These are phyloP conservation scores for Dryas integrifolia DNA, from an alignment of 331 rosid species.

Conservation along the genomic window DNA sequence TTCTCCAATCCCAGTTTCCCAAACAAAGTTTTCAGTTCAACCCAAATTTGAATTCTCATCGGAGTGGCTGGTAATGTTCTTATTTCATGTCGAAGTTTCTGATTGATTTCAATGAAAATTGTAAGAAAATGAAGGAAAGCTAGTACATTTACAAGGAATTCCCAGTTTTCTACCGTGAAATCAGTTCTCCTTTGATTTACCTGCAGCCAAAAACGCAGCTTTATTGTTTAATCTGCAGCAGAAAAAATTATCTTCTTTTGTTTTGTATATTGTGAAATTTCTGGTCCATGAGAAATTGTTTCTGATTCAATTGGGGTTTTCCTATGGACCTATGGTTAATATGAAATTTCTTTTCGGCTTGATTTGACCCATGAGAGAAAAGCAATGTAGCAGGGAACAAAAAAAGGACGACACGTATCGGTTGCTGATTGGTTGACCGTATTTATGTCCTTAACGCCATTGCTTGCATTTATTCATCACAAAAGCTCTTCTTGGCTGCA, in stretches of 20 bases:
- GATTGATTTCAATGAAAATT: not conserved
- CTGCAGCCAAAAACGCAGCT: not conserved
- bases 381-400: not conserved
- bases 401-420: not conserved
- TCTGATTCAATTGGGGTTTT: conserved; percentile 19
- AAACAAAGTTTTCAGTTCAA: conserved; percentile 30
- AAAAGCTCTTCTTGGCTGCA: not conserved
- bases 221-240: not conserved
- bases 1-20: conserved; percentile 35
- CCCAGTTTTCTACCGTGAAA: not conserved
- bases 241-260: not conserved
- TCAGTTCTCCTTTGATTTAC: not conserved
- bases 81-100: not conserved
- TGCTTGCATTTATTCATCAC: not conserved
- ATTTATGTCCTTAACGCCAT: not conserved
- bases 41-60: conserved; percentile 19
- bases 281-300: not conserved
- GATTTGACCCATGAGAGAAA: not conserved
- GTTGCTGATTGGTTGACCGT: not conserved
- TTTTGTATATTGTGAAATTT: not conserved
- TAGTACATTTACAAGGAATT: not conserved
- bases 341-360: not conserved
- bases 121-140: not conserved
- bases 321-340: conserved; percentile 2
- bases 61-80: conserved; percentile 49